Conservation (phyloP, 352 stramenopile genomes). For the Phytophthora cryptogea region DNA sequence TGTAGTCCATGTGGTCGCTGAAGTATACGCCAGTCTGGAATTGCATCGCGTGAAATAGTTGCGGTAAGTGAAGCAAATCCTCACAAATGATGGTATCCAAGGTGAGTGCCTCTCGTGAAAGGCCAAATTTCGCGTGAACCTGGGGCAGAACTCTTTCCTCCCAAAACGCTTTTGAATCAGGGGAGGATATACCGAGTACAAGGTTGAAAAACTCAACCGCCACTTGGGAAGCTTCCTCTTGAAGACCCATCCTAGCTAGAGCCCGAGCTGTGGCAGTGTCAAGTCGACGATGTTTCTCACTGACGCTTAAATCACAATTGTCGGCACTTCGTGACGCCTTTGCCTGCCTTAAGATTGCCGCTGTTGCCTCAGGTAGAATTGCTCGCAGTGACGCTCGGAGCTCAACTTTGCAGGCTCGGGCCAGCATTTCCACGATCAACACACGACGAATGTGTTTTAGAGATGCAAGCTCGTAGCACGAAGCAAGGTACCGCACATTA, state of each 20-base stretch:
- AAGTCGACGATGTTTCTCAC: slow-evolving; percentile 6
- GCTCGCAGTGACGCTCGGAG: slow-evolving; percentile 40
- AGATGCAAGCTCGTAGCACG: slow-evolving; percentile 54
- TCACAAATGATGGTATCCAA: slow-evolving; percentile 44
- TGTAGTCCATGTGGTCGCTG: slow-evolving; percentile 37
- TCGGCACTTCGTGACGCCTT: slow-evolving; percentile 9
- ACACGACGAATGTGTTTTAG: slow-evolving; percentile 47
- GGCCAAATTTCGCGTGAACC: slow-evolving; percentile 46
- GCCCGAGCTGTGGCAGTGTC: slow-evolving; percentile 13
- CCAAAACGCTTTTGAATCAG: slow-evolving; percentile 50
- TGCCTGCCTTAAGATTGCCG: slow-evolving; percentile 26
- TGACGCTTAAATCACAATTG: neutral
- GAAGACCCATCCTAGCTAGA: slow-evolving; percentile 27
- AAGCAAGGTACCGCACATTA: slow-evolving; percentile 60
- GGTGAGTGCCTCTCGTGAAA: slow-evolving; percentile 10
- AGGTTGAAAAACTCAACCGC: slow-evolving; percentile 65
- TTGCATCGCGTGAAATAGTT: slow-evolving; percentile 57
- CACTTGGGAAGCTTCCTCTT: slow-evolving; percentile 25
- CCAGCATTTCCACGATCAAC: slow-evolving; percentile 66
- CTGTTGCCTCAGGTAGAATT: slow-evolving; percentile 29
- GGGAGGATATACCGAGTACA: slow-evolving; percentile 35
- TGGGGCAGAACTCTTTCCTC: slow-evolving; percentile 55
- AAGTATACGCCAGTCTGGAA: slow-evolving; percentile 38
- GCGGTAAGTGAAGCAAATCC: slow-evolving; percentile 51
- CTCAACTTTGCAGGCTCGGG: slow-evolving; percentile 62